Percentiles rank a stretch among this genome's conserved stretches.
Evolutionary conservation across 2,329 filamentous ascomycete genomes (phyloP).

Genomic region (Fusarium sp.): DNA sequence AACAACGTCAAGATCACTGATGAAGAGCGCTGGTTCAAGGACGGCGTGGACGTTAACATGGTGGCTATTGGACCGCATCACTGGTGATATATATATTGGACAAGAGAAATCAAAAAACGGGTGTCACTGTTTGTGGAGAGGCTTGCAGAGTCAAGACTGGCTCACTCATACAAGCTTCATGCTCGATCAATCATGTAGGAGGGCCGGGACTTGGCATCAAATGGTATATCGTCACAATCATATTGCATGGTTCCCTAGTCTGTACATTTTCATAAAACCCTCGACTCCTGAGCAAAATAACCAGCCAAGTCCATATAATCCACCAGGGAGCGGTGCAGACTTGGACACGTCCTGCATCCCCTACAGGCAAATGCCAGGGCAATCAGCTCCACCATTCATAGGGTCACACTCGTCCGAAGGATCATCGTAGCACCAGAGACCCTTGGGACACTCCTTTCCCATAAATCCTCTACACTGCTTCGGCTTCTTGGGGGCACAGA

Average conservation of each 20-base stretch:
- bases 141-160: no score
- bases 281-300: background rate
- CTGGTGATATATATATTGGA: conserved; percentile 4
- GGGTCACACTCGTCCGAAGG: conserved; percentile 45
- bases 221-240: background rate
- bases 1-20: conserved; percentile 73
- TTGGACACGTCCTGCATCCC: background rate
- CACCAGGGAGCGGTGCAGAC: accelerated
- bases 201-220: background rate
- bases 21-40: conserved; percentile 73
- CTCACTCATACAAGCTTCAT: no score
- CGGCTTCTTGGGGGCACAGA: conserved; percentile 44
- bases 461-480: conserved; percentile 42
- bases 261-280: background rate
- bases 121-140: no score
- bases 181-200: background rate
- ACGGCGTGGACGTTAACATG: conserved; percentile 72
- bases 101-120: no score
- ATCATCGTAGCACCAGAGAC: conserved; percentile 45
- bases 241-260: background rate
- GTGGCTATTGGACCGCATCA: conserved; percentile 62
- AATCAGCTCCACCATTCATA: conserved; percentile 44
- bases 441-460: conserved; percentile 42
- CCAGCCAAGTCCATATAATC: background rate
- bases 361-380: conserved; percentile 47